Base-by-base conservation (phyloP, 164 flowering plant species). In the Cinnamomum micranthum region DNA sequence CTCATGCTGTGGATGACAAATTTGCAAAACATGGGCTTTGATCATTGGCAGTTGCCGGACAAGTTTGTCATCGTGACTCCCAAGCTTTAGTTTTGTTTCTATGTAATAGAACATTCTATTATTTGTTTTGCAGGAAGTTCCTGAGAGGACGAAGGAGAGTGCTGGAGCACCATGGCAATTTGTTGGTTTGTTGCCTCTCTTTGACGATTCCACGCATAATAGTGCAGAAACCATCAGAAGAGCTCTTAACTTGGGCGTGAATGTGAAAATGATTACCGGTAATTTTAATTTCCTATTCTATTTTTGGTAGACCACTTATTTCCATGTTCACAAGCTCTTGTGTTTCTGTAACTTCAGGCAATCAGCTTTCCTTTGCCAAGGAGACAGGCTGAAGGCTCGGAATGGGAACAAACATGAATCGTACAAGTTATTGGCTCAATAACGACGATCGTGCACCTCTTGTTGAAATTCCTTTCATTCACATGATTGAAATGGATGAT, bases 341-440 rank as follows among this genome's bases (percentile, higher is more conserved):
- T 58, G n/a, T 58, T 14, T 31, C 10, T 15, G 3, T 59, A 12
- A 60, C 63, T 76, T 28, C 75, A 82, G 85, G 86, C 2, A 84
- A 83, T 71, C 84, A 77, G 69, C 83, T 84, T 69, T 81, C 84
- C 10, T 78, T 84, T 70, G 86, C 81, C 24, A 82, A 84, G 74
- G 86, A 84, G 75, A 84, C 84, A 19, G 84, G 84, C 4, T 72
- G 86, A 58, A 78, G 86, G 71, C 86, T 84, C 27, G 86, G 86
- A 66, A 84, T 84, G 86, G 86, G 84, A 23, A 82, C 84, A 65
- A 84, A 84, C 79, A 84, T 84, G 86, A 82, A 84, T 47, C 86
- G 83, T 20, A 81, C 28, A 27, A 27, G 2, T 2, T 2, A 27
- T 50, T 77, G 82, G 76, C 84, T 82, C 35, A 82, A 82, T 15